phyloP scores from a whole-genome alignment of 2,329 filamentous ascomycete species.

The Microdochium bolleyi region DNA sequence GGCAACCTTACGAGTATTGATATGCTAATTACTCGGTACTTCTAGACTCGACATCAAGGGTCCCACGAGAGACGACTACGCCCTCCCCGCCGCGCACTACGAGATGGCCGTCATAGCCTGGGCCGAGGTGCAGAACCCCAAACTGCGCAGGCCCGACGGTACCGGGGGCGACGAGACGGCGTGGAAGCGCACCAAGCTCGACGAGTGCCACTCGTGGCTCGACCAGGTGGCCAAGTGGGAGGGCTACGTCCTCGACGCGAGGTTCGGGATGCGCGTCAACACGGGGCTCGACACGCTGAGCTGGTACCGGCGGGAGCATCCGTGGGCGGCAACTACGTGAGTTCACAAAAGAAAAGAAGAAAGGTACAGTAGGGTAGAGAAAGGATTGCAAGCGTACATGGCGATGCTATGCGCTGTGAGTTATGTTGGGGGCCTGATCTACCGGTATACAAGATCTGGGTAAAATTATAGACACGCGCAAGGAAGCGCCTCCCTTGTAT shows the following conservation, averaged over 20 bases:
- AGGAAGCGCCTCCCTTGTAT: too few relatives aligned
- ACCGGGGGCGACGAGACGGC: constrained; percentile 19
- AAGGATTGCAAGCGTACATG: too few relatives aligned
- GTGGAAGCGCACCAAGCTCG: constrained; percentile 38
- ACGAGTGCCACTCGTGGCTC: constrained; percentile 57
- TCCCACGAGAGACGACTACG: constrained; percentile 58
- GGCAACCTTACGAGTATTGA: not conserved
- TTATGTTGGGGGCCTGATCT: too few relatives aligned
- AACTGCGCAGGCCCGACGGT: constrained; percentile 8
- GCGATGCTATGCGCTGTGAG: too few relatives aligned
- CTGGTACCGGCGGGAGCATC: constrained; percentile 31
- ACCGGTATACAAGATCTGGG: too few relatives aligned
- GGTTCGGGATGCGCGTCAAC: constrained; percentile 66
- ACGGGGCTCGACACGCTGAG: constrained; percentile 59
- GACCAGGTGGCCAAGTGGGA: constrained; percentile 65
- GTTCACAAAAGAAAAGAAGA: not conserved
- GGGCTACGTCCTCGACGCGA: constrained; percentile 62
- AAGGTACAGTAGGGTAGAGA: not conserved
- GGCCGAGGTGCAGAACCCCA: constrained; percentile 50
- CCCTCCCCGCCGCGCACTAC: constrained; percentile 69
- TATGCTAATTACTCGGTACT: constrained; percentile 6
- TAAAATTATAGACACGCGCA: too few relatives aligned
- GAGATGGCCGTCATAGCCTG: constrained; percentile 80
- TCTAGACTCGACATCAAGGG: constrained; percentile 48
- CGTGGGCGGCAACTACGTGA: constrained; percentile 7